Conservation (phyloP, 306 rosid species). For the Inga oerstediana region DNA sequence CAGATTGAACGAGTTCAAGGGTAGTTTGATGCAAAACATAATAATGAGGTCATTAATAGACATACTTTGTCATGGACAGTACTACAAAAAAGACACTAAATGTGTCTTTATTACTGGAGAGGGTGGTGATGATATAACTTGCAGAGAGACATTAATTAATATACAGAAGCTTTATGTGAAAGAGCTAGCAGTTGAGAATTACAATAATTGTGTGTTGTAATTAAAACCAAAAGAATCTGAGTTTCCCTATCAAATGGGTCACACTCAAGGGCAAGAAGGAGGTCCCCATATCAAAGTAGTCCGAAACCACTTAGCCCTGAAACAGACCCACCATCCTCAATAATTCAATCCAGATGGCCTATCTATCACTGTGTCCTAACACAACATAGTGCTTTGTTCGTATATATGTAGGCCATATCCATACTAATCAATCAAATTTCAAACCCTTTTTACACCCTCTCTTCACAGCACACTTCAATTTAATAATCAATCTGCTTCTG, state of each 20-base stretch:
- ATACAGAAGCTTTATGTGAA: too few species aligned
- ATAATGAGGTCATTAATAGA: background rate
- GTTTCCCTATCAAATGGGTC: constrained; percentile 37
- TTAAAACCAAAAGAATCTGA: constrained; percentile 34
- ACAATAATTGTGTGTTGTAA: constrained; percentile 43
- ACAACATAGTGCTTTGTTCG: background rate
- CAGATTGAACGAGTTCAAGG: background rate
- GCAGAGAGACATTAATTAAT: background rate
- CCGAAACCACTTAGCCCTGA: constrained; percentile 48
- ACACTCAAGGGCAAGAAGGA: constrained; percentile 17
- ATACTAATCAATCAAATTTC: background rate
- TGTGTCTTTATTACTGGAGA: background rate
- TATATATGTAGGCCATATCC: background rate
- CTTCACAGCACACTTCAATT: background rate
- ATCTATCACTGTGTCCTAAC: background rate
- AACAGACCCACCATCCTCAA: constrained; percentile 47
- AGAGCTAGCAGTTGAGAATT: too few species aligned
- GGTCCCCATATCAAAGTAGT: constrained; percentile 50
- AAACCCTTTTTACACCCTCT: background rate
- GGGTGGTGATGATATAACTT: background rate
- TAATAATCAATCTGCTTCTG: background rate
- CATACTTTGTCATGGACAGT: background rate
- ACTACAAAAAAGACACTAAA: background rate
- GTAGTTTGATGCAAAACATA: background rate
- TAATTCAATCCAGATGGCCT: constrained; percentile 41